phyloP scores from a whole-genome alignment of 208 protist species.

The Trypanosoma boissoni region DNA sequence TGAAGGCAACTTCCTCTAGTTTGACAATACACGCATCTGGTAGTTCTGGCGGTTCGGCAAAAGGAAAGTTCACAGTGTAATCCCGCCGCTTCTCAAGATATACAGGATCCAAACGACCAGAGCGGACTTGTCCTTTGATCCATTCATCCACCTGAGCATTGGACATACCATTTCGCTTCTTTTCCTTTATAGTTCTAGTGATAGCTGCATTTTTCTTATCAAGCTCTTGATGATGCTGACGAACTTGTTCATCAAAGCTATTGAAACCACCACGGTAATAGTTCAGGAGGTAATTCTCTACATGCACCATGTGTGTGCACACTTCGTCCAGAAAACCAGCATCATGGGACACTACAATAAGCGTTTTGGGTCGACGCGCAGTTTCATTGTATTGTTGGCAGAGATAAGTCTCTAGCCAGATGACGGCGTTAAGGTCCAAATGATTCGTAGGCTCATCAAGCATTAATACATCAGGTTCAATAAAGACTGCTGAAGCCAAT shows the following conservation, averaged over 20 bases:
- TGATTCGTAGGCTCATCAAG: conserved; percentile 98
- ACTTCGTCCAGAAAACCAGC: conserved; percentile 95
- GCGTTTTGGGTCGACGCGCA: conserved; percentile 78
- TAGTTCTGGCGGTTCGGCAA: conserved; percentile 68
- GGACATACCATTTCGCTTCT: conserved; percentile 88
- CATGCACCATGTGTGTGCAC: conserved; percentile 93
- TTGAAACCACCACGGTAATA: conserved; percentile 86
- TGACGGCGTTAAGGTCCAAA: conserved; percentile 93
- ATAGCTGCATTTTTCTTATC: conserved; percentile 84
- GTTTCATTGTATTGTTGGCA: conserved; percentile 71
- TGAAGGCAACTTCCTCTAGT: conserved; percentile 79
- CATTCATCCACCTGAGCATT: conserved; percentile 81
- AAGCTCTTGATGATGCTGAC: conserved; percentile 71
- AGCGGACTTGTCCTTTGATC: conserved; percentile 73
- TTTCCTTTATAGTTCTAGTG: conserved; percentile 76
- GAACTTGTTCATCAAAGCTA: conserved; percentile 69
- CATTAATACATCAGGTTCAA: conserved; percentile 94
- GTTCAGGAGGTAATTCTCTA: conserved; percentile 87
- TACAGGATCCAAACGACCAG: conserved; percentile 51
- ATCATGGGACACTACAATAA: conserved; percentile 97
- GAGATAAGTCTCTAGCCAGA: conserved; percentile 95
- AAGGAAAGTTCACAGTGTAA: conserved; percentile 90
- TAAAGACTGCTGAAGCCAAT: conserved; percentile 93
- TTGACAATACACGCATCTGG: conserved; percentile 82
- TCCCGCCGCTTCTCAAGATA: conserved; percentile 85